phyloP scores from a whole-genome alignment of 1,284 basidiomycete genomes.

The Boletus holoroseus region DNA sequence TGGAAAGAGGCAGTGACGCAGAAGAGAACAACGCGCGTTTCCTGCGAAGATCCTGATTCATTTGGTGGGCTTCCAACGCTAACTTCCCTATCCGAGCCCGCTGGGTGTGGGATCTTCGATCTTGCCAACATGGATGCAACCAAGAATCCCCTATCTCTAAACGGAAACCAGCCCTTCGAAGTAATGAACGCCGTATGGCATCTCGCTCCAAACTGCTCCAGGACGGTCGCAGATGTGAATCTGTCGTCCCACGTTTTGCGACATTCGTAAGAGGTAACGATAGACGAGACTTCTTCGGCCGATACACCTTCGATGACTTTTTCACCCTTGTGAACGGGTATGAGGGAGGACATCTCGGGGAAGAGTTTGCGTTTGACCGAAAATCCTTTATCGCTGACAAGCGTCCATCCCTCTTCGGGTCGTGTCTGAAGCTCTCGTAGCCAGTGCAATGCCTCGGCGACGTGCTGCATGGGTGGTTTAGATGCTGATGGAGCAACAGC shows the following conservation, averaged over 20 bases:
- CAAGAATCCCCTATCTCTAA: conserved; percentile 85
- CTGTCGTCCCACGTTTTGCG: conserved; percentile 83
- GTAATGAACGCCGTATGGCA: conserved; percentile 67
- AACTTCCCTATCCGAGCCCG: conserved; percentile 31
- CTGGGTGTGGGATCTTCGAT: conserved; percentile 39
- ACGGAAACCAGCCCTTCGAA: conserved; percentile 80
- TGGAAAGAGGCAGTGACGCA: conserved; percentile 75
- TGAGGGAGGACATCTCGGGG: conserved; percentile 71
- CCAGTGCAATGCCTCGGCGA: conserved; percentile 75
- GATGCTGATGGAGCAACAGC: conserved; percentile 44
- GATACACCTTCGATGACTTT: conserved; percentile 93
- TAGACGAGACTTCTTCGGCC: conserved; percentile 82
- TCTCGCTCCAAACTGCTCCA: conserved; percentile 81
- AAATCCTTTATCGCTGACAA: conserved; percentile 77
- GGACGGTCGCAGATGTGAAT: conserved; percentile 61
- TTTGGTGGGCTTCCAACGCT: conserved; percentile 17
- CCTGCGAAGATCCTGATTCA: conserved; percentile 27
- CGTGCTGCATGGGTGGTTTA: conserved; percentile 69
- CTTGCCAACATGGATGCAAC: conserved; percentile 74
- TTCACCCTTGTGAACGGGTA: conserved; percentile 85
- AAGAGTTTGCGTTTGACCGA: conserved; percentile 73
- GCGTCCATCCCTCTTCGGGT: conserved; percentile 69
- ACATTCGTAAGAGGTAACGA: conserved; percentile 67
- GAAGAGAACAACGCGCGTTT: conserved; percentile 57
- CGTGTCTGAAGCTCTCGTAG: conserved; percentile 69